Evolutionary conservation across 2,329 filamentous ascomycete genomes (phyloP).

Genomic region (Endothia cerciana): DNA sequence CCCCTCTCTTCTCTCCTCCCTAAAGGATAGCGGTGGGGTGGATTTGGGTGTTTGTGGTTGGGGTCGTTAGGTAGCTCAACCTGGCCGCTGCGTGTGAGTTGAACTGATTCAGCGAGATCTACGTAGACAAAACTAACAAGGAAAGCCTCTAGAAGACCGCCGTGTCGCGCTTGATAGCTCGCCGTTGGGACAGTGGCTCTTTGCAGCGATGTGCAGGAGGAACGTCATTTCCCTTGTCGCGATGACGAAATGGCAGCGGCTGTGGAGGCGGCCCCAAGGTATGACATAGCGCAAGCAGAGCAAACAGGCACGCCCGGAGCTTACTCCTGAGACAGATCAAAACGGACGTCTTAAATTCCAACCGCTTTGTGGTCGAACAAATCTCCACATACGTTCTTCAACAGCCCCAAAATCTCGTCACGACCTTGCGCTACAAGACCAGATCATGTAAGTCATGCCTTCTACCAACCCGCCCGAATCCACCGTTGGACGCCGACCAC

Average conservation of each 20-base stretch:
- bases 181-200: not conserved
- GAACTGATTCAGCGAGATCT: not conserved
- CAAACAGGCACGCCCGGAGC: not conserved
- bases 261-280: not conserved
- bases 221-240: constrained; percentile 12
- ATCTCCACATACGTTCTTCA: not conserved
- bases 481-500: not conserved
- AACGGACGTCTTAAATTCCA: not conserved
- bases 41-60: not conserved
- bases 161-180: not conserved
- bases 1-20: too few relatives aligned
- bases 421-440: not conserved
- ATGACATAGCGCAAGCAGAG: constrained; percentile 17
- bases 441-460: not conserved
- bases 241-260: constrained; percentile 18
- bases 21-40: too few relatives aligned
- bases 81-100: not conserved
- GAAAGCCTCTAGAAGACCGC: not conserved
- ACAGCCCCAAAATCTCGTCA: not conserved
- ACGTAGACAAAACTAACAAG: not conserved
- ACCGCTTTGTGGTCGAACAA: not conserved
- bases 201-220: constrained; percentile 10
- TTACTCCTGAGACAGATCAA: not conserved
- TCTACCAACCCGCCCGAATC: not conserved
- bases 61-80: not conserved